phyloP scores from a whole-genome alignment of 257 asterid species.

The Solanum dulcamara region DNA sequence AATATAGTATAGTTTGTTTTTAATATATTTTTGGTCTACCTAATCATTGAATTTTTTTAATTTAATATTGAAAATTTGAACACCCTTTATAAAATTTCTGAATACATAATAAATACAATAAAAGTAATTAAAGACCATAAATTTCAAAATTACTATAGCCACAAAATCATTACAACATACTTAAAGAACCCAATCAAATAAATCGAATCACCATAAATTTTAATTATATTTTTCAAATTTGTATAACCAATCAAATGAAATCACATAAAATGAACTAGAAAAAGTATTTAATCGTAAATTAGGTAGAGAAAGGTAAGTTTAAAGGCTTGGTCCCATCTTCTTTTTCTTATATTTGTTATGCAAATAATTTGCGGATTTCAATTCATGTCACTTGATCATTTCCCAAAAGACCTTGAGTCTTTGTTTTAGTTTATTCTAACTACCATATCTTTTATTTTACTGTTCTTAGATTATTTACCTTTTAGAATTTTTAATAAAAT shows the following conservation, averaged over 20 bases:
- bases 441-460: neutral
- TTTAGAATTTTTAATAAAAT: neutral
- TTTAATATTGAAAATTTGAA: too few species aligned
- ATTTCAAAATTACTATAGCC: too few species aligned
- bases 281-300: neutral
- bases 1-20: too few species aligned
- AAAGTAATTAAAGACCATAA: too few species aligned
- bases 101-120: too few species aligned
- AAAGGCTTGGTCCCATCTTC: neutral
- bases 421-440: neutral
- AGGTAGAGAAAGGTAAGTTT: neutral
- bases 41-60: too few species aligned
- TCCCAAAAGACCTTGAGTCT: neutral
- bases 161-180: neutral
- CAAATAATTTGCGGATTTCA: neutral
- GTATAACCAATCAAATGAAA: neutral
- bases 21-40: too few species aligned
- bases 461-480: neutral
- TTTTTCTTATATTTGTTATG: neutral
- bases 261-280: neutral
- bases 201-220: neutral
- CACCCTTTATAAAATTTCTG: too few species aligned
- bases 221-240: too few species aligned
- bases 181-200: neutral
- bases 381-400: neutral